Evolutionary conservation across 2,329 filamentous ascomycete genomes (phyloP).

Genomic region (Neobulgaria alba): DNA sequence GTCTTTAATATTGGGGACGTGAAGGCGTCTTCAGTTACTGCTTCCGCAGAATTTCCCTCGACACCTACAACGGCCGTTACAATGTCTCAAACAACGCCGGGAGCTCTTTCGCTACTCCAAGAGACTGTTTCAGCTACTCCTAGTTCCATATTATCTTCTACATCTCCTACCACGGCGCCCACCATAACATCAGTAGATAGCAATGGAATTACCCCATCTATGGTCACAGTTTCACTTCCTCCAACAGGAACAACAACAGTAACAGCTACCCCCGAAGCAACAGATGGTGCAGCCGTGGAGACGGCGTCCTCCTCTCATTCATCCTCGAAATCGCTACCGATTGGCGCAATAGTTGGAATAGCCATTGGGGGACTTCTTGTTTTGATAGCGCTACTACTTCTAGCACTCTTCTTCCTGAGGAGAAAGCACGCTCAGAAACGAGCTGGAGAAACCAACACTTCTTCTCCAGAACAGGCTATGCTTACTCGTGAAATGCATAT

Average conservation of each 20-base stretch:
- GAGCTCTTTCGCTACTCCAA: neutral
- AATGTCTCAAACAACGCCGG: neutral
- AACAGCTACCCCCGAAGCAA: neutral
- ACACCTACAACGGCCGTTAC: neutral
- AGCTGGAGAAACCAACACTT: slow-evolving; percentile 3
- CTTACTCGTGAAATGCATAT: slow-evolving; percentile 13
- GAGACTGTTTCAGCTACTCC: neutral
- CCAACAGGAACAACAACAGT: neutral
- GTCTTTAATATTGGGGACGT: slow-evolving; percentile 1
- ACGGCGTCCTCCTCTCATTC: neutral
- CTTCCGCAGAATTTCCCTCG: neutral
- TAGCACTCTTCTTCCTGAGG: slow-evolving; percentile 17
- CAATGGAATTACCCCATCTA: neutral
- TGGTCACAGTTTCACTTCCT: neutral
- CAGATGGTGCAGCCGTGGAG: neutral
- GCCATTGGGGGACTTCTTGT: slow-evolving; percentile 16
- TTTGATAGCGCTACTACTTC: slow-evolving; percentile 12
- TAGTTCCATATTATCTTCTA: neutral
- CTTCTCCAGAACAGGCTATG: slow-evolving; percentile 14
- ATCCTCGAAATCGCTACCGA: slow-evolving; percentile 7
- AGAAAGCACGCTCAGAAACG: slow-evolving; percentile 6
- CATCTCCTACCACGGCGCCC: neutral
- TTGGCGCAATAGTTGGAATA: slow-evolving; percentile 18
- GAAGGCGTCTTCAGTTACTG: neutral
- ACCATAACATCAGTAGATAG: neutral